Conservation (phyloP, 2,329 filamentous ascomycete species). For the Diaporthe aspalathi region DNA sequence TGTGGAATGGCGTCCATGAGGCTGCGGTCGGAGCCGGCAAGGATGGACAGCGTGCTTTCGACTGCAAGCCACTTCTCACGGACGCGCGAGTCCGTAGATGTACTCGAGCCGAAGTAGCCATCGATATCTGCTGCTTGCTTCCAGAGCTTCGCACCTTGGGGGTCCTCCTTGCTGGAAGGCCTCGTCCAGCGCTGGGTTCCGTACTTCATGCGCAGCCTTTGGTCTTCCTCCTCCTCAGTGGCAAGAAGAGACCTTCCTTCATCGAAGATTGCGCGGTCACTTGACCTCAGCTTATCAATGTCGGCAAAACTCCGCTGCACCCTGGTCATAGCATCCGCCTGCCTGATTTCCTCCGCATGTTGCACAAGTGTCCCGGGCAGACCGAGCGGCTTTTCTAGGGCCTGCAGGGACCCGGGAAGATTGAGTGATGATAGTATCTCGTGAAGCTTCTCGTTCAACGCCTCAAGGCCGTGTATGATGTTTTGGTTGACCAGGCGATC, state of each 20-base stretch:
- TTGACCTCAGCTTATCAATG: slow-evolving; percentile 87
- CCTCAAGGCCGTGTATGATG: slow-evolving; percentile 86
- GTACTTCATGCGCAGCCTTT: slow-evolving; percentile 78
- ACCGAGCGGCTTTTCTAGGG: slow-evolving; percentile 92
- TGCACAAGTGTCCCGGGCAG: slow-evolving; percentile 86
- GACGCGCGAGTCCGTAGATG: slow-evolving; percentile 69
- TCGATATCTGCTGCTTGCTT: slow-evolving; percentile 82
- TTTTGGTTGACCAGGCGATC: slow-evolving; percentile 91
- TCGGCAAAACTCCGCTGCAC: slow-evolving; percentile 86
- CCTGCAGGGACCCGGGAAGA: slow-evolving; percentile 91
- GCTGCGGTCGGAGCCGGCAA: slow-evolving; percentile 82
- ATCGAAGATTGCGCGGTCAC: slow-evolving; percentile 81
- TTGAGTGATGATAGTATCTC: slow-evolving; percentile 84
- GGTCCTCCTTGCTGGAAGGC: slow-evolving; percentile 75
- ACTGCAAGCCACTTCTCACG: slow-evolving; percentile 82
- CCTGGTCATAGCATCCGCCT: slow-evolving; percentile 85
- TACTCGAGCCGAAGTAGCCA: slow-evolving; percentile 80
- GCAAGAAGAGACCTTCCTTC: slow-evolving; percentile 84
- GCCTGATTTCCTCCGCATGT: slow-evolving; percentile 92
- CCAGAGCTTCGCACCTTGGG: slow-evolving; percentile 76
- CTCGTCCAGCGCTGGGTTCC: slow-evolving; percentile 89
- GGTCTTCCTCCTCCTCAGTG: slow-evolving; percentile 86
- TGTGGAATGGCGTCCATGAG: slow-evolving; percentile 92
- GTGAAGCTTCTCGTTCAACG: slow-evolving; percentile 82
- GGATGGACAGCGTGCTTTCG: slow-evolving; percentile 78